A percentile compares a stretch with the other conserved stretches of the same genome.
Conservation (phyloP, 176 grass and related monocot genomes). For the Bolboschoenus planiculmis region DNA sequence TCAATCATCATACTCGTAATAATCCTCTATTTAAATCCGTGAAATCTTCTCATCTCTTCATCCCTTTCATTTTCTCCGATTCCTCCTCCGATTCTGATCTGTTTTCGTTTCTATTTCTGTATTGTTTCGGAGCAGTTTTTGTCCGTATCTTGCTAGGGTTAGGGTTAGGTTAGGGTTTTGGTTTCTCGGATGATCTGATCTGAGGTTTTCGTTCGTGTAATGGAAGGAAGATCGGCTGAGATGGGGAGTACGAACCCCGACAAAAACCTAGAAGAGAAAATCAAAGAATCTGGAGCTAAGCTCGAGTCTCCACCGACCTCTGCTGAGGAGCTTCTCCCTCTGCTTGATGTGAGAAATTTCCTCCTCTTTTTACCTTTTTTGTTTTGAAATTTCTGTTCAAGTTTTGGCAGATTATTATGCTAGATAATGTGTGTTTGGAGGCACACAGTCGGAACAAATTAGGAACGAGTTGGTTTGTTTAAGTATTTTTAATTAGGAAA, state of each 20-base stretch:
- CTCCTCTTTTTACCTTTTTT: not conserved
- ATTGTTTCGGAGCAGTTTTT: not conserved
- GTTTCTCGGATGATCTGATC: not conserved
- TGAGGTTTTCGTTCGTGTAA: not conserved
- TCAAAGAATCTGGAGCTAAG: not conserved
- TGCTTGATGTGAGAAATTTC: conserved; percentile 23
- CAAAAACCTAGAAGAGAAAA: conserved; percentile 17
- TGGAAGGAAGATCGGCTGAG: not conserved
- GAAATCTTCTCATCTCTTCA: not conserved
- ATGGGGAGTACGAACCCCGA: conserved; percentile 1
- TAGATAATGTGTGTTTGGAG: not conserved
- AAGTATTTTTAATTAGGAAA: not conserved
- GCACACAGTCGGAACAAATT: not conserved
- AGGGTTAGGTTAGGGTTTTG: conserved; percentile 28
- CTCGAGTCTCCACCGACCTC: conserved; percentile 17
- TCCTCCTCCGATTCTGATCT: not conserved
- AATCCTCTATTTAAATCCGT: not conserved
- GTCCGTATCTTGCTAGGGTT: conserved; percentile 3
- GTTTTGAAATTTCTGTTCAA: not conserved
- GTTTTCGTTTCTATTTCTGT: not conserved
- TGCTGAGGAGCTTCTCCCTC: conserved; percentile 16
- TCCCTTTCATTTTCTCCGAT: not conserved
- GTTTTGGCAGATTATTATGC: conserved; percentile 3
- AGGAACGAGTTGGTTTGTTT: not conserved
- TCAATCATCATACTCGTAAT: too few species aligned